phyloP scores from a whole-genome alignment of 805 yeast species.

The Teunomyces pallodes region DNA sequence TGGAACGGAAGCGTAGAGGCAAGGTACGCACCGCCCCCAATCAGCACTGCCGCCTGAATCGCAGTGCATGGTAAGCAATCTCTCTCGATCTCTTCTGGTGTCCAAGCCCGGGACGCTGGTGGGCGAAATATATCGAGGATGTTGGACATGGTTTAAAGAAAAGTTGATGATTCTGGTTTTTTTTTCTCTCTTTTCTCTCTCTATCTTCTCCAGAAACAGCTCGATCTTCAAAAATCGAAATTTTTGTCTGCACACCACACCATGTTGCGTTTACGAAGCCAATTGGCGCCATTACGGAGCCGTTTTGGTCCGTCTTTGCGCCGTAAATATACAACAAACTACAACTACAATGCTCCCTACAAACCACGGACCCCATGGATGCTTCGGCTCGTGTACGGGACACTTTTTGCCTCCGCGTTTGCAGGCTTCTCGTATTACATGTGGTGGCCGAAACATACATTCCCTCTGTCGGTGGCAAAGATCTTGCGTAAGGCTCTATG shows the following conservation, averaged over 20 bases:
- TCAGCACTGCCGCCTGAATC: conserved; percentile 56
- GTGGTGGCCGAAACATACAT: conserved; percentile 68
- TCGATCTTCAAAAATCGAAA: too few species aligned
- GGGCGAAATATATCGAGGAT: conserved; percentile 54
- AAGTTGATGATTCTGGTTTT: background rate
- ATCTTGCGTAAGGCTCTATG: conserved; percentile 71
- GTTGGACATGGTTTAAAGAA: conserved; percentile 36
- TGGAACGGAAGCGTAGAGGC: conserved; percentile 54
- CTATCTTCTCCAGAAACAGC: background rate
- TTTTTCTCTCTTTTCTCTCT: background rate
- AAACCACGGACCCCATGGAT: conserved; percentile 6
- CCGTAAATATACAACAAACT: conserved; percentile 1
- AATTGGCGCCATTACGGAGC: background rate
- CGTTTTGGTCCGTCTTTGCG: background rate
- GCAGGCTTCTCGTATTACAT: conserved; percentile 34
- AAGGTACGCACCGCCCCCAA: conserved; percentile 64
- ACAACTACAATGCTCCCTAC: conserved; percentile 17
- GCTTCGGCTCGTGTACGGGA: conserved; percentile 7
- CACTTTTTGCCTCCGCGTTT: conserved; percentile 12
- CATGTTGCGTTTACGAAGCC: background rate
- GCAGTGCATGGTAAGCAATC: conserved; percentile 70
- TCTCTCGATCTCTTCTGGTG: conserved; percentile 39
- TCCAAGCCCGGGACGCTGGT: conserved; percentile 41
- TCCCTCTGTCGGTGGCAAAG: conserved; percentile 68
- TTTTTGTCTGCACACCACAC: background rate